Conservation (phyloP, 495 filamentous ascomycete genomes). For the Xylaria bambusicola region DNA sequence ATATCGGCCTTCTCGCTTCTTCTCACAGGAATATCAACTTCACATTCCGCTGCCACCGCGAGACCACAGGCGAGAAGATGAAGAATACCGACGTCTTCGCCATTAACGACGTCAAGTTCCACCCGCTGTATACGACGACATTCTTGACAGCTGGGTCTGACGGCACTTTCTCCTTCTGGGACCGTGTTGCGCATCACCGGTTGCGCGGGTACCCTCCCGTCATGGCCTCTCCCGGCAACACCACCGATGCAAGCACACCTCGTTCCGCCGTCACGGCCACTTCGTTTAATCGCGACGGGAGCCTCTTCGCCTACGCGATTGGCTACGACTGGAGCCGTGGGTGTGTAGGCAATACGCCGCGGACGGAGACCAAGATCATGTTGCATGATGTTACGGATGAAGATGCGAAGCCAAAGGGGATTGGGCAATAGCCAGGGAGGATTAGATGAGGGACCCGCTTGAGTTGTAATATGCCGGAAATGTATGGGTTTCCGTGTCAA, state of each 20-base stretch:
- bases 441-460: no score
- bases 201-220: not conserved
- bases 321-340: conserved; percentile 98
- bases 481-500: no score
- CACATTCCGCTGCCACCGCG: not conserved
- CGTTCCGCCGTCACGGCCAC: conserved; percentile 72
- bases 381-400: conserved; percentile 80
- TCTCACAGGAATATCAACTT: not conserved
- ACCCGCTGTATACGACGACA: conserved; percentile 76
- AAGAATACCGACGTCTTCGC: conserved; percentile 91
- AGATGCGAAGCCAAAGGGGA: conserved; percentile 67
- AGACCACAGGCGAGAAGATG: conserved; percentile 41
- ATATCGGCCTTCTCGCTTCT: not conserved
- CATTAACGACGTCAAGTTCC: conserved; percentile 92
- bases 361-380: conserved; percentile 83
- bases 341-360: conserved; percentile 70
- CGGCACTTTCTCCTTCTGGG: conserved; percentile 94
- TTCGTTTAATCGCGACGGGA: conserved; percentile 77
- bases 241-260: not conserved
- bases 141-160: conserved; percentile 92
- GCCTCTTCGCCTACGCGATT: conserved; percentile 88
- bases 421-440: no score
- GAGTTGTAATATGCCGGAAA: no score
- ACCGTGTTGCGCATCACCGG: conserved; percentile 64
- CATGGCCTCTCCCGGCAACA: not conserved